Evolutionary conservation across 257 asterid species (phyloP).

Genomic region (Asclepias syriaca): DNA sequence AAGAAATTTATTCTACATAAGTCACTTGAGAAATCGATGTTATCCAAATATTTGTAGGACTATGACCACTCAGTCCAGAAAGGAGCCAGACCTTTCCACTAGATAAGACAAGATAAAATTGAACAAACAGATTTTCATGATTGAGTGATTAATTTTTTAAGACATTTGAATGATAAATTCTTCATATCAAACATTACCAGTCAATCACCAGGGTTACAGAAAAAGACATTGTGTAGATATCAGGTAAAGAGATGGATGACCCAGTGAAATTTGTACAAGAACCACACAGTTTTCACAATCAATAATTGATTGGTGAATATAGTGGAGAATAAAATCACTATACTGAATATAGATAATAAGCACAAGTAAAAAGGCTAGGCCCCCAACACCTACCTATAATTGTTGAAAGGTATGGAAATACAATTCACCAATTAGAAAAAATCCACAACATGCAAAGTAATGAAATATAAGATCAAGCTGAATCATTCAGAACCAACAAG

Average conservation of each 20-base stretch:
- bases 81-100: background rate
- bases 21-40: conserved; percentile 7
- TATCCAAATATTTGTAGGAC: background rate
- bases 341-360: background rate
- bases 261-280: background rate
- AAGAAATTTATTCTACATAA: conserved; percentile 5
- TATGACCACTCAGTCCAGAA: background rate
- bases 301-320: background rate
- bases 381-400: background rate
- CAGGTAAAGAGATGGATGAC: background rate
- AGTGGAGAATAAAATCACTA: background rate
- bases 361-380: background rate
- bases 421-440: background rate
- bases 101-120: background rate
- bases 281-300: background rate
- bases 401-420: background rate
- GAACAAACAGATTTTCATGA: background rate
- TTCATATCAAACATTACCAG: conserved; percentile 4
- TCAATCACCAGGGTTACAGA: background rate
- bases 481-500: background rate
- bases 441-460: background rate
- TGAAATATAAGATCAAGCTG: background rate
- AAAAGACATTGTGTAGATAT: background rate
- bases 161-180: background rate
- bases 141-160: background rate